Conservation (phyloP, 257 asterid species). For the Nyctanthes arbortristis region DNA sequence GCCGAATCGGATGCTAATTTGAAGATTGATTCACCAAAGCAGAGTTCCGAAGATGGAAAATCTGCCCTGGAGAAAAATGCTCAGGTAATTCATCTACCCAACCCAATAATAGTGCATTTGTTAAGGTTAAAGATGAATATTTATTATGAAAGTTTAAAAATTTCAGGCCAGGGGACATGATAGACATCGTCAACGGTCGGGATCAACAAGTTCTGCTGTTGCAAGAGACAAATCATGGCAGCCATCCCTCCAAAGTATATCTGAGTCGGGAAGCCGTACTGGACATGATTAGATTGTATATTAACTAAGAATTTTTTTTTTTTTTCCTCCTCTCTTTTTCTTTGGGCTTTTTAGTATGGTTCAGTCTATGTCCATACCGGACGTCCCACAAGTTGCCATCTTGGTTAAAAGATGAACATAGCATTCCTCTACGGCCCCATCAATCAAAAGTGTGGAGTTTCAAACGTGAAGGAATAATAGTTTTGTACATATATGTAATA, state of each 20-base stretch:
- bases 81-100: slow-evolving; percentile 18
- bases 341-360: too few relatives aligned
- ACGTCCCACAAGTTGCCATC: background rate
- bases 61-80: slow-evolving; percentile 3
- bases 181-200: slow-evolving; percentile 36
- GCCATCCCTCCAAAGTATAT: slow-evolving; percentile 60
- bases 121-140: too few relatives aligned
- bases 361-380: background rate
- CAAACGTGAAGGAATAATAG: background rate
- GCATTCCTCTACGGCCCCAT: background rate
- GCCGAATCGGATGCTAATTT: slow-evolving; percentile 25
- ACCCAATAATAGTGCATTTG: too few relatives aligned
- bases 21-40: slow-evolving; percentile 23
- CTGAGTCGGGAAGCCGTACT: slow-evolving; percentile 37
- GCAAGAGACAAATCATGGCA: slow-evolving; percentile 52
- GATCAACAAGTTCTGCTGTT: slow-evolving; percentile 24
- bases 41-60: slow-evolving; percentile 9
- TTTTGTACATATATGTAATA: slow-evolving; percentile 27
- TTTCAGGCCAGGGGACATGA: slow-evolving; percentile 31
- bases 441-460: slow-evolving; percentile 6
- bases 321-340: background rate
- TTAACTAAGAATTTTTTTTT: background rate
- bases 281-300: background rate
- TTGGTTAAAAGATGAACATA: background rate
- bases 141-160: background rate